Evolutionary conservation across 1,139 yeast species (phyloP).

Genomic region (Scheffersomyces segobiensis): DNA sequence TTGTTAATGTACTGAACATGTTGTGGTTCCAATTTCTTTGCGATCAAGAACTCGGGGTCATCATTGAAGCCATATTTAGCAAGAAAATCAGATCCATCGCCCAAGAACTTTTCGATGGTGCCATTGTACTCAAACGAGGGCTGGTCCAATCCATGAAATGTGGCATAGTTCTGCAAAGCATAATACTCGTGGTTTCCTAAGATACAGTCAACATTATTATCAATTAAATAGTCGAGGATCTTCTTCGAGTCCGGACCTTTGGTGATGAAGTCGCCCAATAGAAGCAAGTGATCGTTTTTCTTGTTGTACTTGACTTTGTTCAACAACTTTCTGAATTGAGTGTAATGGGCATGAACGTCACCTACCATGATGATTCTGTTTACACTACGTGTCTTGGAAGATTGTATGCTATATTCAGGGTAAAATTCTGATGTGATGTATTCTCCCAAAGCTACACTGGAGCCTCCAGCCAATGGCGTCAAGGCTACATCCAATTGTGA

Average conservation of each 20-base stretch:
- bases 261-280: constrained; percentile 82
- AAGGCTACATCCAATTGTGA: constrained; percentile 24
- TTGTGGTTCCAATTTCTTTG: constrained; percentile 55
- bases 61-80: constrained; percentile 32
- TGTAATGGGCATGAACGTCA: constrained; percentile 82
- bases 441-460: constrained; percentile 14
- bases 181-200: constrained; percentile 88
- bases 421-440: constrained; percentile 1
- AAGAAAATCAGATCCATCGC: not conserved
- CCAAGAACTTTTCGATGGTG: not conserved
- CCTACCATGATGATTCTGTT: constrained; percentile 70
- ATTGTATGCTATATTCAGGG: not conserved
- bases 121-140: constrained; percentile 21
- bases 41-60: constrained; percentile 62
- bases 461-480: constrained; percentile 22
- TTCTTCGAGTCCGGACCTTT: constrained; percentile 79
- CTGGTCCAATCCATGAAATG: constrained; percentile 49
- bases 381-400: constrained; percentile 10
- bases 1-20: constrained; percentile 60
- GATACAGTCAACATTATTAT: constrained; percentile 66
- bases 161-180: constrained; percentile 60
- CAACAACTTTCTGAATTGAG: constrained; percentile 54
- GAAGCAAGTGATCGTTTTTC: constrained; percentile 56
- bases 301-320: constrained; percentile 43
- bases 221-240: constrained; percentile 66